A percentile compares a stretch with the other conserved stretches of the same genome.
Evolutionary conservation across 1,284 basidiomycete species (phyloP).

Genomic region (Taiwanofungus camphoratus): DNA sequence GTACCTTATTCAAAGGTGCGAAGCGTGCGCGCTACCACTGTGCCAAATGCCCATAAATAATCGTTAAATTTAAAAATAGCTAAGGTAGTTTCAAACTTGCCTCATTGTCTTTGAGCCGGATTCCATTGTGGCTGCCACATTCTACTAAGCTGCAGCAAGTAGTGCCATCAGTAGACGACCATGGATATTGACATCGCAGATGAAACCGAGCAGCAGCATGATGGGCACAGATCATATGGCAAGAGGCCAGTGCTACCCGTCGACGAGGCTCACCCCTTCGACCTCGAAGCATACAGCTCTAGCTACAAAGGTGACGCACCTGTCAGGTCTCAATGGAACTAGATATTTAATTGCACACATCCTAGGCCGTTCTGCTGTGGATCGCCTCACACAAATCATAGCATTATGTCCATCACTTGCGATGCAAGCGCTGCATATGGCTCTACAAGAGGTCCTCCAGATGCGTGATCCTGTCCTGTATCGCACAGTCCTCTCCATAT

Average conservation of each 20-base stretch:
- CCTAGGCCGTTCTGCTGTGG: slow-evolving; percentile 62
- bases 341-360: background rate
- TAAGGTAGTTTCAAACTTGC: too few species aligned
- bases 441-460: slow-evolving; percentile 54
- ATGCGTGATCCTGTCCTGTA: slow-evolving; percentile 59
- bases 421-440: slow-evolving; percentile 59
- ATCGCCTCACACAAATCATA: slow-evolving; percentile 65
- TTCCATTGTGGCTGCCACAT: too few species aligned
- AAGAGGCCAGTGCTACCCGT: slow-evolving; percentile 33
- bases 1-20: too few species aligned
- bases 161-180: too few species aligned
- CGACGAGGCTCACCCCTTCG: slow-evolving; percentile 74
- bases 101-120: too few species aligned
- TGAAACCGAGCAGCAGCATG: slow-evolving; percentile 15
- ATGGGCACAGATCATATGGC: slow-evolving; percentile 6
- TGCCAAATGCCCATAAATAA: too few species aligned
- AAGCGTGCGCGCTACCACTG: too few species aligned
- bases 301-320: slow-evolving; percentile 63
- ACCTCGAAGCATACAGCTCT: slow-evolving; percentile 65
- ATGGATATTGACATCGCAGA: slow-evolving; percentile 28
- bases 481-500: slow-evolving; percentile 46
- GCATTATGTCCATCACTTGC: slow-evolving; percentile 59
- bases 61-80: too few species aligned
- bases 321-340: too few species aligned
- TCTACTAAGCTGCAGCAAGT: too few species aligned